Conservation (phyloP, 2,329 filamentous ascomycete species). For the Talaromyces marneffei region DNA sequence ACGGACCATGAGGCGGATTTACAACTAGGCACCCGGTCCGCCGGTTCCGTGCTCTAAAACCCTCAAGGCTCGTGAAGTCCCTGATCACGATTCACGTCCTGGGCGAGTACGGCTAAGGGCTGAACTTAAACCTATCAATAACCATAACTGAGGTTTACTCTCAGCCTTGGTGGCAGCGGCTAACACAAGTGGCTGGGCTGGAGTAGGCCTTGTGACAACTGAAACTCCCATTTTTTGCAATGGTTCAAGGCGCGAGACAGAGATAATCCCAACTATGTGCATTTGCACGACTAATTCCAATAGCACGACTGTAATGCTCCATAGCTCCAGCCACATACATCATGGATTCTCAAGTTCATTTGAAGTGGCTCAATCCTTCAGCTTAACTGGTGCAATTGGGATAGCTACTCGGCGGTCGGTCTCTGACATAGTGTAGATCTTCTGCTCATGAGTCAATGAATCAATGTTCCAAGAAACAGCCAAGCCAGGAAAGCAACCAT, state of each 20-base stretch:
- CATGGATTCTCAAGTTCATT: neutral
- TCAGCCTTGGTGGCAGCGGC: neutral
- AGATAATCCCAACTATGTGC: neutral
- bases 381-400: neutral
- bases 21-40: neutral
- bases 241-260: neutral
- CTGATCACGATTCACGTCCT: neutral
- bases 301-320: neutral
- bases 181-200: neutral
- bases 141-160: neutral
- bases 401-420: neutral
- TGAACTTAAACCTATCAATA: neutral
- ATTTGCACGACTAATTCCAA: neutral
- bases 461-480: neutral
- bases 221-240: no score
- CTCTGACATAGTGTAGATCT: neutral
- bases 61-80: neutral
- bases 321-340: neutral
- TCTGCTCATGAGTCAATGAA: neutral
- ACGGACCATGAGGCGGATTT: neutral
- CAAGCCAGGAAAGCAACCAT: neutral
- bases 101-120: neutral
- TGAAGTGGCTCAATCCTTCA: neutral
- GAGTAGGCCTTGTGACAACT: neutral
- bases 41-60: neutral